phyloP scores from a whole-genome alignment of 495 filamentous ascomycete species.

The Schizothecium vesticola region DNA sequence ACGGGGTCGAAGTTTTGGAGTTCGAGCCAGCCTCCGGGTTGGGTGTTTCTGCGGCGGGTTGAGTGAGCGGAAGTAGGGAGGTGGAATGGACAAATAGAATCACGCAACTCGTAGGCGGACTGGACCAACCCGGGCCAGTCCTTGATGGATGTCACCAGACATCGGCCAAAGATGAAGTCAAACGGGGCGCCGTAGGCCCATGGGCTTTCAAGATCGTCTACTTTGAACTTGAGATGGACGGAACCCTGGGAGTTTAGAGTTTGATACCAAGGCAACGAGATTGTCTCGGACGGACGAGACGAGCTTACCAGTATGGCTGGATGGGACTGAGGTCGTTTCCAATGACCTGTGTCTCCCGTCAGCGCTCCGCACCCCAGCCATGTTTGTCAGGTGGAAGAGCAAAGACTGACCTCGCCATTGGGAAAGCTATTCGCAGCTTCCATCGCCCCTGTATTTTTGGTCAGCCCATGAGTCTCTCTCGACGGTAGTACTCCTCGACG shows the following conservation, averaged over 20 bases:
- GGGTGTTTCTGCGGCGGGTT: constrained; percentile 24
- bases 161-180: constrained; percentile 49
- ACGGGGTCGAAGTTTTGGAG: constrained; percentile 39
- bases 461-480: neutral
- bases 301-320: constrained; percentile 36
- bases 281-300: neutral
- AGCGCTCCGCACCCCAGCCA: neutral
- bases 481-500: neutral
- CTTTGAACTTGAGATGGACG: constrained; percentile 46
- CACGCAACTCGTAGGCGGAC: constrained; percentile 31
- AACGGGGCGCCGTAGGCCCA: constrained; percentile 46
- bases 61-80: neutral
- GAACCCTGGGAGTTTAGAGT: constrained; percentile 28
- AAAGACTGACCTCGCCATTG: neutral
- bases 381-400: neutral
- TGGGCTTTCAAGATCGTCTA: constrained; percentile 49
- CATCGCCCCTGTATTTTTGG: constrained; percentile 18
- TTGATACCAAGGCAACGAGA: neutral
- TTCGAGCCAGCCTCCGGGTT: constrained; percentile 47
- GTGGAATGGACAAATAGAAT: neutral
- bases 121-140: constrained; percentile 42
- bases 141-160: constrained; percentile 42
- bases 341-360: constrained; percentile 25
- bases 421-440: constrained; percentile 13
- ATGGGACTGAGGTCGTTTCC: constrained; percentile 50